phyloP scores from a whole-genome alignment of 768 basidiomycete species.

The Mycena rebaudengoi region DNA sequence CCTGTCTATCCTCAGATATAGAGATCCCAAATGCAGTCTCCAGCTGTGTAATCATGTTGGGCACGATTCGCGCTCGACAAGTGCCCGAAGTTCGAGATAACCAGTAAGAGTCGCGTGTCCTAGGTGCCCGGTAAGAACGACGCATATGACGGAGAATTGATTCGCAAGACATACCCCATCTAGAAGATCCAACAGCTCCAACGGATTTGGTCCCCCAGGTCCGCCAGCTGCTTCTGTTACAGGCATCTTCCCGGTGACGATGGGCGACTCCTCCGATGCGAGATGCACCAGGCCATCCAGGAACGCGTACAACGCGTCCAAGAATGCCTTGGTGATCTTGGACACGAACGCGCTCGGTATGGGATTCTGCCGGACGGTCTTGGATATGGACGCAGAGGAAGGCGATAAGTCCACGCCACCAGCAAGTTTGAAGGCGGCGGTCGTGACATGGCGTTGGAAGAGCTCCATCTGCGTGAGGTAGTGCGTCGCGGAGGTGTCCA shows the following conservation, averaged over 20 bases:
- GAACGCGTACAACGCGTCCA: conserved; percentile 86
- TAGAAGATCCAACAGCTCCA: conserved; percentile 67
- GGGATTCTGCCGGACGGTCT: conserved; percentile 64
- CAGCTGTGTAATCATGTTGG: conserved; percentile 82
- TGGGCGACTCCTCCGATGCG: conserved; percentile 73
- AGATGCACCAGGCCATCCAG: conserved; percentile 87
- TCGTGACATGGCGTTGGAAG: conserved; percentile 83
- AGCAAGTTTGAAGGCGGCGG: conserved; percentile 80
- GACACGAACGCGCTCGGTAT: conserved; percentile 70
- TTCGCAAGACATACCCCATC: conserved; percentile 68
- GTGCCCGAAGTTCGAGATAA: conserved; percentile 88
- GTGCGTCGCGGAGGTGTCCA: conserved; percentile 71
- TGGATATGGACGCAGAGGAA: conserved; percentile 53
- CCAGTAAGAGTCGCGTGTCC: conserved; percentile 88
- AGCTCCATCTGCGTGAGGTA: conserved; percentile 81
- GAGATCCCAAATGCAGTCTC: conserved; percentile 78
- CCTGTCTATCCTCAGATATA: conserved; percentile 77
- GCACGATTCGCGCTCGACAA: conserved; percentile 75
- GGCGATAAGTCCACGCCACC: conserved; percentile 73
- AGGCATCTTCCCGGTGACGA: conserved; percentile 48
- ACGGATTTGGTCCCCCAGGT: conserved; percentile 52
- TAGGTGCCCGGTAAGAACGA: conserved; percentile 38
- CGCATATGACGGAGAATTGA: conserved; percentile 4
- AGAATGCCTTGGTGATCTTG: conserved; percentile 85
- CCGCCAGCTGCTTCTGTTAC: conserved; percentile 37